phyloP scores from a whole-genome alignment of 1,284 basidiomycete species.

The Trichosporon ovoides region DNA sequence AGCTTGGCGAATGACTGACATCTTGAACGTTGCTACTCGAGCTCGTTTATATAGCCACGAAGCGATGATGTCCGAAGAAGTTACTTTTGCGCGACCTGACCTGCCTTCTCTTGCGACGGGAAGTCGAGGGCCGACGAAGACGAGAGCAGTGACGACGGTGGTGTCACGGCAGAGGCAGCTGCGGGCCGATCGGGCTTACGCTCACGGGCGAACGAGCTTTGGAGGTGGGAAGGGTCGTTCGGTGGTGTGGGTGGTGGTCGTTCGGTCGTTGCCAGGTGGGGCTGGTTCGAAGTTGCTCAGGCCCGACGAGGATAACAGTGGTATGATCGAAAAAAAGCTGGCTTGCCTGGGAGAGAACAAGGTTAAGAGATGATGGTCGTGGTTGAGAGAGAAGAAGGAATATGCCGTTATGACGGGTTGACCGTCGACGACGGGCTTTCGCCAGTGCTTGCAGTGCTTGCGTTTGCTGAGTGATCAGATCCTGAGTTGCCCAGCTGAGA shows the following conservation, averaged over 20 bases:
- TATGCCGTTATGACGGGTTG: neutral
- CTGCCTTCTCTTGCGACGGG: conserved; percentile 4
- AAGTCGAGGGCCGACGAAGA: neutral
- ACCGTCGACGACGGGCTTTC: neutral
- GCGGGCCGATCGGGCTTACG: no score
- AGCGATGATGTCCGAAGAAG: neutral
- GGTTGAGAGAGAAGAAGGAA: conserved; percentile 2
- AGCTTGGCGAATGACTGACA: conserved; percentile 1
- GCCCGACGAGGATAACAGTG: neutral
- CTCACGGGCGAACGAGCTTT: no score
- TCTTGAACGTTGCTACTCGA: neutral
- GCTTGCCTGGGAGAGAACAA: neutral
- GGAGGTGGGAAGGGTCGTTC: no score
- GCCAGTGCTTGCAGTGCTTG: no score
- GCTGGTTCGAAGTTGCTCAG: neutral
- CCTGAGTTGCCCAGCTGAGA: no score
- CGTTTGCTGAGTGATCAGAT: neutral
- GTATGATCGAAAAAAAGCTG: neutral
- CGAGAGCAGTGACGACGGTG: neutral
- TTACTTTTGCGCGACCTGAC: neutral
- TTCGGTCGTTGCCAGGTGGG: conserved; percentile 2
- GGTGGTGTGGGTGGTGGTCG: neutral
- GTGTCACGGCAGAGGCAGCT: neutral
- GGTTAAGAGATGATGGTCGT: conserved; percentile 1
- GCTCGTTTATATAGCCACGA: neutral